Conservation (phyloP, 805 yeast species). For the Lipomyces sp. region DNA sequence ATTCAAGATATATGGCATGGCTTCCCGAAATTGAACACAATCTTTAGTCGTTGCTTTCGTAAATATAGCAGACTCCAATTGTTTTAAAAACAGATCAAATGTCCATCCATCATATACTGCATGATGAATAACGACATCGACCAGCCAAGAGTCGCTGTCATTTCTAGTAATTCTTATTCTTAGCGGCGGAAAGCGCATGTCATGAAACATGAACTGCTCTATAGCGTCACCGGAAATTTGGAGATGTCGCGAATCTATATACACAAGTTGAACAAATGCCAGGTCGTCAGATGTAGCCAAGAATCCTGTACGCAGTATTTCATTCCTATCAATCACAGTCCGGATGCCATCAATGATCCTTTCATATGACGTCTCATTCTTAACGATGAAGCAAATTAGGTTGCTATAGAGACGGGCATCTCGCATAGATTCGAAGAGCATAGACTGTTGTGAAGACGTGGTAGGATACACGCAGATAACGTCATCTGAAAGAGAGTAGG, state of each 20-base stretch:
- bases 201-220: background rate
- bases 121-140: slow-evolving; percentile 30
- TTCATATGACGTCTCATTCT: background rate
- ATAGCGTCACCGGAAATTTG: background rate
- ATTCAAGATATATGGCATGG: slow-evolving; percentile 3
- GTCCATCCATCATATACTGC: slow-evolving; percentile 38
- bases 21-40: slow-evolving; percentile 17
- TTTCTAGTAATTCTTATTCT: background rate
- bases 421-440: slow-evolving; percentile 20
- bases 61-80: slow-evolving; percentile 10
- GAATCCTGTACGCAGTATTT: slow-evolving; percentile 37
- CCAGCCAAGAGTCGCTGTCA: background rate
- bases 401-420: slow-evolving; percentile 32
- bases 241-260: slow-evolving; percentile 16
- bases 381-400: slow-evolving; percentile 11
- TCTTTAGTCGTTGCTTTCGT: background rate
- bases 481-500: background rate
- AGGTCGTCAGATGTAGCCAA: slow-evolving; percentile 7
- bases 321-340: slow-evolving; percentile 24
- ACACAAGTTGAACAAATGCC: slow-evolving; percentile 23
- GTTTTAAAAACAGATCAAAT: slow-evolving; percentile 21
- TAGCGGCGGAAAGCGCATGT: slow-evolving; percentile 20
- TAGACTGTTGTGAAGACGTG: slow-evolving; percentile 17
- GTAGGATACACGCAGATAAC: slow-evolving; percentile 11
- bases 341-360: slow-evolving; percentile 17